Percentiles rank a stretch among this genome's conserved stretches.
These are phyloP conservation scores for Toxoplasma gondii DNA, from an alignment of 169 alveolate species.

Conservation along the genomic window DNA sequence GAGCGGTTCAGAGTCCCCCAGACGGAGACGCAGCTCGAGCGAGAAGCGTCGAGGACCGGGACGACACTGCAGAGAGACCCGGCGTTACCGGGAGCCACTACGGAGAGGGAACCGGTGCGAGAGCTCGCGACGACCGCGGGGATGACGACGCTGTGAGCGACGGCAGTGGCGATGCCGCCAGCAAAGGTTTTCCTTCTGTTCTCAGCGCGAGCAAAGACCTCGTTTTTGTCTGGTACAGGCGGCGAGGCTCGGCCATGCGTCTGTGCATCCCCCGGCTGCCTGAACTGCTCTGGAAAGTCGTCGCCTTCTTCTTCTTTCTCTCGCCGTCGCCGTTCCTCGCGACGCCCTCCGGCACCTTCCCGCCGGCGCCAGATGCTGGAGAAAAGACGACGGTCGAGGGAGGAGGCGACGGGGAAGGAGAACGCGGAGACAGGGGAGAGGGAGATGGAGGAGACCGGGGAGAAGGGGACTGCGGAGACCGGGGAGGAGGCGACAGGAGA, in stretches of 20 bases:
- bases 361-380: background rate
- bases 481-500: too few relatives aligned
- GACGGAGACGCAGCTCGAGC: background rate
- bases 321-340: background rate
- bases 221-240: constrained; percentile 2
- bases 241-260: constrained; percentile 11
- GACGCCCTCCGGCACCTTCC: background rate
- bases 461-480: too few relatives aligned
- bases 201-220: constrained; percentile 4
- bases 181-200: background rate
- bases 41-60: background rate
- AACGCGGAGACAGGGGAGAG: too few relatives aligned
- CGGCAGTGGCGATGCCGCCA: background rate
- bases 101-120: background rate
- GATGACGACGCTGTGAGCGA: background rate
- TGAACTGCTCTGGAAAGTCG: background rate
- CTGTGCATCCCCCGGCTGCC: constrained; percentile 40
- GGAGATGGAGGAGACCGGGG: too few relatives aligned
- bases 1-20: too few relatives aligned
- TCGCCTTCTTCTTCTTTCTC: constrained; percentile 7
- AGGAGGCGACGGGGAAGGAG: background rate
- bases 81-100: background rate
- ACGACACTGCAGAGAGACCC: background rate
- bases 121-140: background rate
- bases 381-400: too few relatives aligned